Percentiles rank a stretch among this genome's conserved stretches.
phyloP scores from a whole-genome alignment of 257 asterid genomes.

The Linderniella brevidens region DNA sequence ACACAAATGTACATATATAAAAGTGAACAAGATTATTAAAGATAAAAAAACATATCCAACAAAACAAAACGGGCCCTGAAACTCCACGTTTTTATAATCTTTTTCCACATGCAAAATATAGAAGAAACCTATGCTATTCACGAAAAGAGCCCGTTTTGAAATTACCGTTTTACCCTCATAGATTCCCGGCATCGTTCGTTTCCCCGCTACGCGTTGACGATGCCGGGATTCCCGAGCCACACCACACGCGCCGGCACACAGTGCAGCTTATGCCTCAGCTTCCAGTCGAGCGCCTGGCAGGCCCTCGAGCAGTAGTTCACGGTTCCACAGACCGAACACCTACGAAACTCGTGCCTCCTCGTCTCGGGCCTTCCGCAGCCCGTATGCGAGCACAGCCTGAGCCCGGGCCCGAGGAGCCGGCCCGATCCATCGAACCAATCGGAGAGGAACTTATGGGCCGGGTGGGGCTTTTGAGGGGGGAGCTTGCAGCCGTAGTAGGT shows the following conservation, averaged over 20 bases:
- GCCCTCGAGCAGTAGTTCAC: conserved; percentile 97
- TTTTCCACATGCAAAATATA: too few relatives aligned
- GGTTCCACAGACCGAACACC: conserved; percentile 84
- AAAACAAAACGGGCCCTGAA: too few relatives aligned
- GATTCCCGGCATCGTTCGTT: too few relatives aligned
- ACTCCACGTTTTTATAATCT: too few relatives aligned
- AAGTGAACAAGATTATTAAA: too few relatives aligned
- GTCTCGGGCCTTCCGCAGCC: conserved; percentile 96
- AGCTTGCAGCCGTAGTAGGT: conserved; percentile 89
- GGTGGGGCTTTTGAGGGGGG: conserved; percentile 68
- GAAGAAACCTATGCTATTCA: too few relatives aligned
- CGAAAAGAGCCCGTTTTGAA: too few relatives aligned
- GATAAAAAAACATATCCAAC: too few relatives aligned
- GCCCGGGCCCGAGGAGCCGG: conserved; percentile 29
- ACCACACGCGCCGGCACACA: conserved; percentile 49
- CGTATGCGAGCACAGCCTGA: conserved; percentile 60
- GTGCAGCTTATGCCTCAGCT: conserved; percentile 69
- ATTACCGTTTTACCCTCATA: too few relatives aligned
- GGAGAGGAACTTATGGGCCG: conserved; percentile 47
- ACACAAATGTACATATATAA: too few relatives aligned
- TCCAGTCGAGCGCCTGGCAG: conserved; percentile 97
- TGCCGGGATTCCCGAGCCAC: background rate
- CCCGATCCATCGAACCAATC: conserved; percentile 42
- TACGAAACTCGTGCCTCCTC: conserved; percentile 67
- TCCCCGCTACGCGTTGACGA: too few relatives aligned